These are phyloP conservation scores for Aphanomyces cochlioides DNA, from an alignment of 352 stramenopile species.

Conservation along the genomic window DNA sequence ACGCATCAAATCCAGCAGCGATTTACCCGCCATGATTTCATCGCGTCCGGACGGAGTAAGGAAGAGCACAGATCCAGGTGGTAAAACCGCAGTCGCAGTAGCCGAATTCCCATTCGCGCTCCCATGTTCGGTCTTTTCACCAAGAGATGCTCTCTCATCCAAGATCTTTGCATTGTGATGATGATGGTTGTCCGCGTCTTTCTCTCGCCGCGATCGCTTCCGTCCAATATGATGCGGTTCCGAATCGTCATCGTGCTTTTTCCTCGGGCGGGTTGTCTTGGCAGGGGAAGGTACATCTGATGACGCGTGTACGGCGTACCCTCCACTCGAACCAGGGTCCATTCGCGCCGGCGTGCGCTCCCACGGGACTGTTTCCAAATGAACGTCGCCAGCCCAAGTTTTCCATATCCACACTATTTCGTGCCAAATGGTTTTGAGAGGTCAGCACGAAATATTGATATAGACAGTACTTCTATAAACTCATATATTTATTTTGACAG, in stretches of 20 bases:
- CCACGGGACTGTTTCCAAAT: constrained; percentile 5
- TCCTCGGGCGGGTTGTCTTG: constrained; percentile 11
- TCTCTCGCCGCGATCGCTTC: constrained; percentile 20
- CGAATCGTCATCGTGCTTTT: constrained; percentile 15
- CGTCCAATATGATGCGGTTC: constrained; percentile 3
- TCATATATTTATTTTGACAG: not conserved
- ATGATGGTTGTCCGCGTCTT: constrained; percentile 10
- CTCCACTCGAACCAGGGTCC: constrained; percentile 3
- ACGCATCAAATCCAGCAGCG: constrained; percentile 20
- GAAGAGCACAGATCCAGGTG: constrained; percentile 11
- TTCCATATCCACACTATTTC: constrained; percentile 27
- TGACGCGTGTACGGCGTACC: constrained; percentile 1
- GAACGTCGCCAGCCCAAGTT: not conserved
- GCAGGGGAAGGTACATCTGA: constrained; percentile 2
- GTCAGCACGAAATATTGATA: not conserved
- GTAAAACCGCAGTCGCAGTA: not conserved
- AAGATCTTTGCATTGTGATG: not conserved
- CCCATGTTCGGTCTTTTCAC: not conserved
- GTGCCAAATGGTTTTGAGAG: constrained; percentile 1
- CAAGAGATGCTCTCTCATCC: constrained; percentile 10
- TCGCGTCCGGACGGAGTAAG: constrained; percentile 18
- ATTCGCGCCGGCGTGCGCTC: not conserved
- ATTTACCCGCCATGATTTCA: constrained; percentile 21
- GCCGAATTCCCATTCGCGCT: constrained; percentile 3
- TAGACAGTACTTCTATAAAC: too few relatives aligned